These are phyloP conservation scores for Dictyostelium capitatum DNA, from an alignment of 78 protist species.

Conservation along the genomic window DNA sequence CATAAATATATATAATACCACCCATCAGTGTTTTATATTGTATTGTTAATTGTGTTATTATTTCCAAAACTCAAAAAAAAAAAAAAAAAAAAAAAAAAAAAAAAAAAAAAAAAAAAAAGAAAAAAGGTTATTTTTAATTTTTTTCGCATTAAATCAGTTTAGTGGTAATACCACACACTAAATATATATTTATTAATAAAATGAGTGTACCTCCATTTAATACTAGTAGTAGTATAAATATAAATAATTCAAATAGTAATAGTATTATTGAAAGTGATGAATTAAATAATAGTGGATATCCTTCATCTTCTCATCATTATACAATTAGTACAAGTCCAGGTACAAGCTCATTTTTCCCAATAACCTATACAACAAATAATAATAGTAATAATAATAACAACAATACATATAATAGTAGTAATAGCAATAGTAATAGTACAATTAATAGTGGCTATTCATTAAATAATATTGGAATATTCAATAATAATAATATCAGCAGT, in stretches of 20 bases:
- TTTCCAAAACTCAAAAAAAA: not conserved
- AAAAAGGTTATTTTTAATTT: too few species aligned
- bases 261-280: not conserved
- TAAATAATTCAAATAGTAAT: not conserved
- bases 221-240: not conserved
- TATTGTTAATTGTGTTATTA: too few species aligned
- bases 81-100: not conserved
- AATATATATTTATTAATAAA: too few species aligned
- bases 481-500: not conserved
- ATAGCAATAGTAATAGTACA: not conserved
- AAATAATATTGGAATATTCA: not conserved
- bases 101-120: too few species aligned
- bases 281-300: not conserved
- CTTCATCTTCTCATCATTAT: not conserved
- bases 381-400: not conserved
- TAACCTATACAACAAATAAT: slow-evolving; percentile 22
- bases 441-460: not conserved
- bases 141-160: too few species aligned
- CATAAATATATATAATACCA: too few species aligned
- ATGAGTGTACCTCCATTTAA: not conserved
- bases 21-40: too few species aligned
- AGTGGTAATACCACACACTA: too few species aligned
- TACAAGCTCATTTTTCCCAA: slow-evolving; percentile 13
- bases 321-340: slow-evolving; percentile 22
- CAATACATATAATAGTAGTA: not conserved